Evolutionary conservation across 2,329 filamentous ascomycete species (phyloP).

Genomic region (Colletotrichum cereale): DNA sequence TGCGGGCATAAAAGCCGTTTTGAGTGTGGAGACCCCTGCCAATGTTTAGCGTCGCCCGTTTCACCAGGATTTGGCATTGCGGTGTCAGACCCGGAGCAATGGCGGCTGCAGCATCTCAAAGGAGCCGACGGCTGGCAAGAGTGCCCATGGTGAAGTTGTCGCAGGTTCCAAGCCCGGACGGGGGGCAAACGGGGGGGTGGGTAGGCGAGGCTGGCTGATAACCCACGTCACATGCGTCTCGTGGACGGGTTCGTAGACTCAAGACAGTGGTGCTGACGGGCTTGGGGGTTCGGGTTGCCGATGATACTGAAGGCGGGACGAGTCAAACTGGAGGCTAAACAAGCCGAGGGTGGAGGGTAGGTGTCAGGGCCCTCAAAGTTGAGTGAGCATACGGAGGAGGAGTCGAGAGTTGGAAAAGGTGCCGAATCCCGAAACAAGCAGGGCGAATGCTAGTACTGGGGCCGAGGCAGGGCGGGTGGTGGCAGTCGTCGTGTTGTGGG

Average conservation of each 20-base stretch:
- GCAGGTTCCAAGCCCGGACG: slow-evolving; percentile 9
- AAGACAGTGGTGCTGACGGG: slow-evolving; percentile 11
- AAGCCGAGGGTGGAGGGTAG: not conserved
- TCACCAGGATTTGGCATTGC: slow-evolving; percentile 33
- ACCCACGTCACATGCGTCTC: slow-evolving; percentile 15
- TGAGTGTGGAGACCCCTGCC: slow-evolving; percentile 33
- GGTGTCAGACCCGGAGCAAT: slow-evolving; percentile 17
- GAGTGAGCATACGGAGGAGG: slow-evolving; percentile 5
- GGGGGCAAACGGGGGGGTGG: slow-evolving; percentile 10
- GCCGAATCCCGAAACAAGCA: slow-evolving; percentile 31
- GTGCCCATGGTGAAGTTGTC: slow-evolving; percentile 11
- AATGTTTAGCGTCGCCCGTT: slow-evolving; percentile 31
- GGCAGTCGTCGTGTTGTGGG: not conserved
- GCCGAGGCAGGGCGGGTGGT: not conserved
- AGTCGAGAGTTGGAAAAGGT: slow-evolving; percentile 7
- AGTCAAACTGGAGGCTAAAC: slow-evolving; percentile 21
- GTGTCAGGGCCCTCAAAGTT: not conserved
- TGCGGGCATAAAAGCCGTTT: slow-evolving; percentile 31
- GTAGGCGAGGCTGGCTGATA: slow-evolving; percentile 17
- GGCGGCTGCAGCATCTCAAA: slow-evolving; percentile 10
- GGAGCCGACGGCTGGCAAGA: slow-evolving; percentile 9
- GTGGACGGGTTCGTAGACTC: not conserved
- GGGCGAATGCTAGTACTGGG: not conserved
- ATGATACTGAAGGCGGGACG: slow-evolving; percentile 38
- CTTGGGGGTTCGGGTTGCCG: slow-evolving; percentile 18